Evolutionary conservation across 257 asterid genomes (phyloP), one percentile per base, ranked within the genome.

Genomic region (Penstemon davidsonii): DNA sequence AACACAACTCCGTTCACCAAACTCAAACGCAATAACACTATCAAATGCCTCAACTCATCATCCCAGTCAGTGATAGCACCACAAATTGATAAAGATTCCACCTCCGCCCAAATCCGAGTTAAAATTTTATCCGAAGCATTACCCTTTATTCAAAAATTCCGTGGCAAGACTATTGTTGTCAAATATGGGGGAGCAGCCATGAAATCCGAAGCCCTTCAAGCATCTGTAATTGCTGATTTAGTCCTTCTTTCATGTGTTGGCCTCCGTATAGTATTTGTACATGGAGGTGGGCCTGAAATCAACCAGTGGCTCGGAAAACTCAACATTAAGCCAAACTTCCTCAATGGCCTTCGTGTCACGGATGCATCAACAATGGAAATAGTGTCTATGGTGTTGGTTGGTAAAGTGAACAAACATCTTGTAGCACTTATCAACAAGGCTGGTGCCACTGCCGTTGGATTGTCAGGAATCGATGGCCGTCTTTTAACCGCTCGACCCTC

Each of bases 161-260:
- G 85, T 9, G 92, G 94, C 53, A 90, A 90, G 82, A 90, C 96
- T 8, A 79, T 90, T 55, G 96, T 90, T 0, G 97, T 90, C 5
- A 90, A 90, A 75, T 90, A 87, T 55, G 97, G 97, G 44, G 97
- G 97, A 15, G 97, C 97, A 3, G 95, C 93, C 1, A 90, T 85
- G 95, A 87, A 84, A 66, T 82, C 91, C 2, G 89, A 90, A 83
- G 89, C 82, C 42, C 93, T 87, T 68, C 91, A 85, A 69, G 91
- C 95, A 3, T 87, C 95, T n/a, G 96, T 90, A 6, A 90, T 90
- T 57, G 85, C 85, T 37, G 95, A 90, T 66, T 58, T 90, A 11
- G 94, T 90, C 51, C 96, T 90, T 25, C 96, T 90, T 52, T 87
- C 97, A 0, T 88, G 94, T 71, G 97, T 86, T 4, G 94, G 96